Conservation (phyloP, 345 rosid genomes). For the Eucalyptus viminalis region DNA sequence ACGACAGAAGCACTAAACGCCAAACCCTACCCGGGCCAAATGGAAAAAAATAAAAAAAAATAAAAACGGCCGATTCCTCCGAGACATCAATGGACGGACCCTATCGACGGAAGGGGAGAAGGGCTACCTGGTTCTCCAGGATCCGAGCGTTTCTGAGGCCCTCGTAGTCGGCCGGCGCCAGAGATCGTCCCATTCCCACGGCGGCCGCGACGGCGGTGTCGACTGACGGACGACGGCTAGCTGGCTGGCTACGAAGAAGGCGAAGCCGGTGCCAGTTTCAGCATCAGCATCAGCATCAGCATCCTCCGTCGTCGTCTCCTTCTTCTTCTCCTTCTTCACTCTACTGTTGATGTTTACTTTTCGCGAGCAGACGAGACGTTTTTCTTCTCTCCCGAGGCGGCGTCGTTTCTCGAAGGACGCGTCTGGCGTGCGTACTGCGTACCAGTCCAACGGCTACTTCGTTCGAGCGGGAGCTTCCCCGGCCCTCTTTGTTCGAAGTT, state of each 20-base stretch:
- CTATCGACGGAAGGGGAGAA: background rate
- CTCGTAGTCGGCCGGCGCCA: slow-evolving; percentile 10
- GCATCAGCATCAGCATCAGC: background rate
- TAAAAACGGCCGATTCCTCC: background rate
- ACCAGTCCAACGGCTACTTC: too few species aligned
- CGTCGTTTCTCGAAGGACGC: background rate
- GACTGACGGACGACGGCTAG: background rate
- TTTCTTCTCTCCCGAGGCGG: background rate
- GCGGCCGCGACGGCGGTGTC: background rate
- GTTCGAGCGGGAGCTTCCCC: too few species aligned
- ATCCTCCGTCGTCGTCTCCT: background rate
- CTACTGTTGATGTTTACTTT: background rate
- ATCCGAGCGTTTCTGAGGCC: slow-evolving; percentile 12
- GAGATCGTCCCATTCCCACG: background rate
- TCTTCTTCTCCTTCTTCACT: background rate
- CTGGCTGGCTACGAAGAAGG: background rate
- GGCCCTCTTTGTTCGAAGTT: too few species aligned
- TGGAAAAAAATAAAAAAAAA: background rate
- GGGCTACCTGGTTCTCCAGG: slow-evolving; percentile 18
- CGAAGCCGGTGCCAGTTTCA: background rate
- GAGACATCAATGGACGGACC: background rate
- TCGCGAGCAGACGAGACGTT: background rate
- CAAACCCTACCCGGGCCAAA: background rate
- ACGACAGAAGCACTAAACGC: background rate
- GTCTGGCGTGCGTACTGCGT: background rate